Conservation (phyloP, 805 yeast species). For the Monosporozyma unispora region DNA sequence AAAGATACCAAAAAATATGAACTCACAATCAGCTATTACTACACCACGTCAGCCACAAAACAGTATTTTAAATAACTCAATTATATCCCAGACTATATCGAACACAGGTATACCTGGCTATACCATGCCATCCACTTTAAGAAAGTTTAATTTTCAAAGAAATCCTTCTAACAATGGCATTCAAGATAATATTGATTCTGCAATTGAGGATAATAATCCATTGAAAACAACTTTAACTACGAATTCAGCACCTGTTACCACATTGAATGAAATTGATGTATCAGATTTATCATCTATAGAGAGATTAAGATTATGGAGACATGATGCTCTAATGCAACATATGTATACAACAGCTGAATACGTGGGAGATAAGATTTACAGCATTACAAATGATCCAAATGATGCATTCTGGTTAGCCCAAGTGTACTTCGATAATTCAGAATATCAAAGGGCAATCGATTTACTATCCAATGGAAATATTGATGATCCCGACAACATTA, state of each 20-base stretch:
- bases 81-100: conserved; percentile 19
- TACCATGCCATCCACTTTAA: conserved; percentile 24
- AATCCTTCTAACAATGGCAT: neutral
- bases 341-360: conserved; percentile 84
- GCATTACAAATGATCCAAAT: conserved; percentile 76
- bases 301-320: conserved; percentile 81
- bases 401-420: conserved; percentile 97
- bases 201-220: neutral
- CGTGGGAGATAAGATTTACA: conserved; percentile 82
- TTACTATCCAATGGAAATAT: conserved; percentile 47
- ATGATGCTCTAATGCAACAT: conserved; percentile 87
- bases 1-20: conserved; percentile 8
- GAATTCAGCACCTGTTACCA: conserved; percentile 13
- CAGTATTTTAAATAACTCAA: conserved; percentile 7
- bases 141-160: conserved; percentile 22
- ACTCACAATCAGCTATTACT: conserved; percentile 28
- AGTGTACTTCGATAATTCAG: conserved; percentile 67
- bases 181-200: neutral
- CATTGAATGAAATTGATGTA: conserved; percentile 19
- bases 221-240: conserved; percentile 13
- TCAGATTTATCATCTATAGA: conserved; percentile 61
- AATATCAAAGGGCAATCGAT: conserved; percentile 70
- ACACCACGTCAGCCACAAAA: conserved; percentile 35
- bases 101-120: conserved; percentile 23
- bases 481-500: neutral